A percentile compares a stretch with the other conserved stretches of the same genome.
Evolutionary conservation across 345 rosid genomes (phyloP).

Genomic region (Dovyalis caffra): DNA sequence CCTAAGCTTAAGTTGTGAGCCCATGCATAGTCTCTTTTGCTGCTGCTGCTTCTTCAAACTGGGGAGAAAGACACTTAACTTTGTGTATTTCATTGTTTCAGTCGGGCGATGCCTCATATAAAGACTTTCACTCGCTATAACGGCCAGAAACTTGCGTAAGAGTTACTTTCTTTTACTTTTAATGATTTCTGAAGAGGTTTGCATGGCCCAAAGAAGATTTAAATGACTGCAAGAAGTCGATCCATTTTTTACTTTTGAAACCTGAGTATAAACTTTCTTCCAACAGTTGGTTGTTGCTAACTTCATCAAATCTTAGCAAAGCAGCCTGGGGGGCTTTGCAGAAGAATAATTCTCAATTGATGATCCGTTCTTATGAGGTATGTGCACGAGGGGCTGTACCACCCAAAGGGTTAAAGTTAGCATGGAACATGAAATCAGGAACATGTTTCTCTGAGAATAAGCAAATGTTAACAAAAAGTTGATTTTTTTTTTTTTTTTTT

Average conservation of each 20-base stretch:
- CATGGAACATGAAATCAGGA: background rate
- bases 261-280: constrained; percentile 3
- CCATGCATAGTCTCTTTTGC: background rate
- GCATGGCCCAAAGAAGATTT: background rate
- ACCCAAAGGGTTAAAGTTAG: background rate
- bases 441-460: background rate
- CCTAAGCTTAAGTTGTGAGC: background rate
- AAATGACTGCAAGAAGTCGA: background rate
- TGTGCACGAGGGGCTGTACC: background rate
- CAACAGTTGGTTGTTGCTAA: constrained; percentile 80
- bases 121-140: constrained; percentile 83
- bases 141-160: constrained; percentile 86
- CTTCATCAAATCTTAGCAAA: constrained; percentile 94
- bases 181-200: background rate
- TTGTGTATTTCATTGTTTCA: constrained; percentile 30
- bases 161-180: background rate
- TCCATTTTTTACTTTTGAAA: background rate
- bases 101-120: constrained; percentile 95
- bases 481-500: background rate
- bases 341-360: constrained; percentile 88
- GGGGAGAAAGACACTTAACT: constrained; percentile 9
- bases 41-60: background rate
- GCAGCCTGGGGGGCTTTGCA: constrained; percentile 98
- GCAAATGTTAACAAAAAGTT: background rate
- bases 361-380: constrained; percentile 97